A percentile compares a stretch with the other conserved stretches of the same genome.
Conservation (phyloP, 495 filamentous ascomycete genomes). For the Penicillium lagena region DNA sequence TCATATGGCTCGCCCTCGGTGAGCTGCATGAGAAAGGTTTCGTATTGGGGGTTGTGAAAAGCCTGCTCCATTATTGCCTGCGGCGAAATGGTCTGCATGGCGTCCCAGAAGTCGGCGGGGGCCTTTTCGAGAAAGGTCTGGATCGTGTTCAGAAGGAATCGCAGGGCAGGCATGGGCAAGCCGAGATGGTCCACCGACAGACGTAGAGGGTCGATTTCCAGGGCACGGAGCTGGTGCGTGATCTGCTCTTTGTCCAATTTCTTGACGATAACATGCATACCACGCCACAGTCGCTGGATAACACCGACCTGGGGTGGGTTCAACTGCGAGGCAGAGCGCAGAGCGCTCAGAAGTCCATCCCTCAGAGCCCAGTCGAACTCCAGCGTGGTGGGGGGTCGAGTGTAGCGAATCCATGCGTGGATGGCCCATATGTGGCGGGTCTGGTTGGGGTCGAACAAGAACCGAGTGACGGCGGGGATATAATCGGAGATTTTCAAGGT, state of each 20-base stretch:
- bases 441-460: constrained; percentile 65
- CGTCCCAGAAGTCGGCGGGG: constrained; percentile 76
- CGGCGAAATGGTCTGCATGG: constrained; percentile 71
- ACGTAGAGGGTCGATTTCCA: constrained; percentile 73
- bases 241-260: constrained; percentile 69
- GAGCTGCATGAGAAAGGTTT: constrained; percentile 50
- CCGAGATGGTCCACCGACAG: constrained; percentile 70
- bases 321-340: constrained; percentile 28
- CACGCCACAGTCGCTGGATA: constrained; percentile 67
- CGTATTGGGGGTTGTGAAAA: constrained; percentile 64
- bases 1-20: constrained; percentile 48
- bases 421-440: constrained; percentile 61
- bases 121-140: constrained; percentile 63
- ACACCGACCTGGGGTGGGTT: constrained; percentile 43
- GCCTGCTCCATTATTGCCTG: constrained; percentile 69
- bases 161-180: constrained; percentile 52
- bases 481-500: constrained; percentile 62
- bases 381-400: constrained; percentile 47
- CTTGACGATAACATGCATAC: constrained; percentile 61
- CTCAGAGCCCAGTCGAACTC: constrained; percentile 83
- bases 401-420: constrained; percentile 56
- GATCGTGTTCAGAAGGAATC: constrained; percentile 58
- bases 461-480: constrained; percentile 71
- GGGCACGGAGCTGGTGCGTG: constrained; percentile 65
- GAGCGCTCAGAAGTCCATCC: constrained; percentile 48